A percentile compares a stretch with the other conserved stretches of the same genome.
These are phyloP conservation scores for Actinomortierella ambigua DNA, from an alignment of 371 early-diverging fungal genomes.

Conservation along the genomic window DNA sequence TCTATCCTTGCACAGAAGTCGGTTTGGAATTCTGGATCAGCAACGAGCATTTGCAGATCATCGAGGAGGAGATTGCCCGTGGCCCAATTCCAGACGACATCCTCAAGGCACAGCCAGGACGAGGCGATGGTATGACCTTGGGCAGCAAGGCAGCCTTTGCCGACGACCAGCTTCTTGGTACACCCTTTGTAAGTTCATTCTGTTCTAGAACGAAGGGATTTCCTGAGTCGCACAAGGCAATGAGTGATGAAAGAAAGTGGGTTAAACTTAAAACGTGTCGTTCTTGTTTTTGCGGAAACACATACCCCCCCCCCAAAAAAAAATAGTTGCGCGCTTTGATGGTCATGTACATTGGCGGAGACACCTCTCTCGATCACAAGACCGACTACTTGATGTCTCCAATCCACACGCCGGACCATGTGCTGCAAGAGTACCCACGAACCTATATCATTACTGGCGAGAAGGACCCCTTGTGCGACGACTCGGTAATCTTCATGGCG, in stretches of 20 bases:
- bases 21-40: conserved; percentile 60
- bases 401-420: conserved; percentile 83
- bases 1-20: conserved; percentile 76
- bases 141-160: conserved; percentile 62
- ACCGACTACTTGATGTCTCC: conserved; percentile 88
- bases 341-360: conserved; percentile 88
- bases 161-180: conserved; percentile 60
- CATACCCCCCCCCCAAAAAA: too few species aligned
- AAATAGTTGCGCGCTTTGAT: conserved; percentile 93
- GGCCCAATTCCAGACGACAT: conserved; percentile 63
- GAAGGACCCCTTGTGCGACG: conserved; percentile 96
- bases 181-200: conserved; percentile 32
- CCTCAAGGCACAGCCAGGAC: conserved; percentile 64
- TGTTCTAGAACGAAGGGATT: too few species aligned
- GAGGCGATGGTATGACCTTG: conserved; percentile 49
- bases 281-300: too few species aligned
- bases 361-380: conserved; percentile 77
- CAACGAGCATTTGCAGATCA: conserved; percentile 32
- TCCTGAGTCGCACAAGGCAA: too few species aligned
- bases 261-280: too few species aligned
- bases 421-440: conserved; percentile 90
- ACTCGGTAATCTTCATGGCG: conserved; percentile 91
- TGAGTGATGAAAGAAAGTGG: too few species aligned
- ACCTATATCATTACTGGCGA: conserved; percentile 93
- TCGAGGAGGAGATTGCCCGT: conserved; percentile 38